These are phyloP conservation scores for Emergomyces pasteurianus DNA, from an alignment of 2,329 filamentous ascomycete species.

Conservation along the genomic window DNA sequence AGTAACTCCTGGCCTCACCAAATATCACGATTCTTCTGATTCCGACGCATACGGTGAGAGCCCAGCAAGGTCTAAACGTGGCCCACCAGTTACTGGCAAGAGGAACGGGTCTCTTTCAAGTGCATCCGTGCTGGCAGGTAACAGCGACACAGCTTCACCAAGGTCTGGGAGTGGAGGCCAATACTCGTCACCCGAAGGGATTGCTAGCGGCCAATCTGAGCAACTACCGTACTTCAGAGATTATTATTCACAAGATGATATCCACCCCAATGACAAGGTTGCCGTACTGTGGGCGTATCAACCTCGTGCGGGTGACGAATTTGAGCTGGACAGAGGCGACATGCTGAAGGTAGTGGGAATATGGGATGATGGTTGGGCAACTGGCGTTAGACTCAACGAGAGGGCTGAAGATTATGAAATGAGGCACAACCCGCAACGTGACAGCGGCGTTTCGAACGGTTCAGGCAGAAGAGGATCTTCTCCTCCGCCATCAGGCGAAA, in stretches of 20 bases:
- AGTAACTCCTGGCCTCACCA: constrained; percentile 17
- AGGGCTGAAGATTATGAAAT: constrained; percentile 81
- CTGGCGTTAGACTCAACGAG: constrained; percentile 71
- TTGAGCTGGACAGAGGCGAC: constrained; percentile 82
- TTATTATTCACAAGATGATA: constrained; percentile 95
- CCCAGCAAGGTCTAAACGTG: constrained; percentile 48
- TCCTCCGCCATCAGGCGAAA: constrained; percentile 60
- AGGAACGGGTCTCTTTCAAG: constrained; percentile 85
- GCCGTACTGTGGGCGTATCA: constrained; percentile 94
- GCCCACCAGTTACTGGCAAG: constrained; percentile 41
- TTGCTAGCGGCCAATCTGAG: constrained; percentile 84
- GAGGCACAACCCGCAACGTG: constrained; percentile 63
- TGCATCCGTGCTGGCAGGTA: constrained; percentile 57
- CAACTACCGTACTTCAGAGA: constrained; percentile 96
- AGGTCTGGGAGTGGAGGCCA: constrained; percentile 53
- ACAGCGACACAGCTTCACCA: constrained; percentile 58
- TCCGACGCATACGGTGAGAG: constrained; percentile 63
- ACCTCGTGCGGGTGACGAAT: constrained; percentile 85
- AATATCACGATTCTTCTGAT: constrained; percentile 40
- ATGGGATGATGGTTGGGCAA: constrained; percentile 99
- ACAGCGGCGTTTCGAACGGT: constrained; percentile 84
- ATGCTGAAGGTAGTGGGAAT: constrained; percentile 98
- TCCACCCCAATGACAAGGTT: constrained; percentile 81
- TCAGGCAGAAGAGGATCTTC: constrained; percentile 50
- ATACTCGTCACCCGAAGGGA: constrained; percentile 72